A percentile compares a stretch with the other conserved stretches of the same genome.
phyloP scores from a whole-genome alignment of 176 grass and related monocot genomes.

The Zoysia japonica region DNA sequence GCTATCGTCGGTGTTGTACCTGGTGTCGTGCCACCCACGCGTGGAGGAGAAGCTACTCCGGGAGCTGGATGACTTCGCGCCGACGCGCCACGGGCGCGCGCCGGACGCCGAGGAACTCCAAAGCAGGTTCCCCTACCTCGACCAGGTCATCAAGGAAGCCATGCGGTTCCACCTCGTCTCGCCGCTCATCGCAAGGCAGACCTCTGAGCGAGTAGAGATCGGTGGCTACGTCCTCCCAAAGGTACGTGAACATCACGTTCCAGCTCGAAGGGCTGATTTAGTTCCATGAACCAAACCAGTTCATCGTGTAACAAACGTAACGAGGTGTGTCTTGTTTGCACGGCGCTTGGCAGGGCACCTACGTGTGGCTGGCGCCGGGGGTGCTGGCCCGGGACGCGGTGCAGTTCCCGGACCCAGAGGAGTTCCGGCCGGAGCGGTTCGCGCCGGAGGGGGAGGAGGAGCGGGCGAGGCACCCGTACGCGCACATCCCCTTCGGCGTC shows the following conservation, averaged over 20 bases:
- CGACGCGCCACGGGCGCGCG: background rate
- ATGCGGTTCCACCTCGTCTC: slow-evolving; percentile 87
- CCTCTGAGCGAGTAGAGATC: slow-evolving; percentile 73
- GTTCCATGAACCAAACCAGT: background rate
- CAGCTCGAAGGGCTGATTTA: background rate
- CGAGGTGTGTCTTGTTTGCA: background rate
- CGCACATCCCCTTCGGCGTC: slow-evolving; percentile 85
- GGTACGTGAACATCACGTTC: slow-evolving; percentile 19
- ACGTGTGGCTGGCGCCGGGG: slow-evolving; percentile 86
- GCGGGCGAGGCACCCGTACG: slow-evolving; percentile 68
- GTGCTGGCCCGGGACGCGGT: slow-evolving; percentile 78
- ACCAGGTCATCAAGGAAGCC: slow-evolving; percentile 94
- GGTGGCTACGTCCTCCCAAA: slow-evolving; percentile 78
- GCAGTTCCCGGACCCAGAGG: slow-evolving; percentile 80
- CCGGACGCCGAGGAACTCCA: slow-evolving; percentile 68
- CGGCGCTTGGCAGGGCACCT: slow-evolving; percentile 51
- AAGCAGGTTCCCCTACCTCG: slow-evolving; percentile 70
- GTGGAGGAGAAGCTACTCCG: slow-evolving; percentile 79
- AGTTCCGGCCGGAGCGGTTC: slow-evolving; percentile 76
- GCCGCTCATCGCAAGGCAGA: slow-evolving; percentile 85
- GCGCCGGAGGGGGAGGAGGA: slow-evolving; percentile 58
- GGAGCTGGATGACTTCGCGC: slow-evolving; percentile 68
- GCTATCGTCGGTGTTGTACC: slow-evolving; percentile 75
- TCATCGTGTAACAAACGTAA: background rate
- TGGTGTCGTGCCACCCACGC: slow-evolving; percentile 65